Percentiles rank a stretch among this genome's conserved stretches.
phyloP scores from a whole-genome alignment of 768 basidiomycete species.

The Thelephora aurantiotincta region DNA sequence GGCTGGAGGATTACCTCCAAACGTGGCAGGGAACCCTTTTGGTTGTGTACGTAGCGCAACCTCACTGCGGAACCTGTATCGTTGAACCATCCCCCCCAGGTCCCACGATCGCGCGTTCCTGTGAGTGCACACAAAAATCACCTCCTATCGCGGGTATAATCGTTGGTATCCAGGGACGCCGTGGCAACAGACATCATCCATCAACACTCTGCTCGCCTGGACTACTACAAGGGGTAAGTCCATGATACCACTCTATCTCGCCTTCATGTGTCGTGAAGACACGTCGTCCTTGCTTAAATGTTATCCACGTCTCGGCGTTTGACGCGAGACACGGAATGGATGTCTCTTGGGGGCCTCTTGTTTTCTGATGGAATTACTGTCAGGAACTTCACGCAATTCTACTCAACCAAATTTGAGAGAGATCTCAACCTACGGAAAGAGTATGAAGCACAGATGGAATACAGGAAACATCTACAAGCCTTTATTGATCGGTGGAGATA shows the following conservation, averaged over 20 bases:
- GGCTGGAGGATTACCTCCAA: constrained; percentile 95
- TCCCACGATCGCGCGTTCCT: constrained; percentile 97
- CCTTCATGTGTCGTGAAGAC: background rate
- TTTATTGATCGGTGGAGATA: constrained; percentile 99
- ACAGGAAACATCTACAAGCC: constrained; percentile 88
- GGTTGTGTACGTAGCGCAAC: constrained; percentile 58
- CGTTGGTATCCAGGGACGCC: constrained; percentile 44
- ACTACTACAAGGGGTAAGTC: constrained; percentile 92
- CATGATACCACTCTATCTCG: background rate
- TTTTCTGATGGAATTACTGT: background rate
- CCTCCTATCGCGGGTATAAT: background rate
- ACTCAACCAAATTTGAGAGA: constrained; percentile 94
- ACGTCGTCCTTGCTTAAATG: constrained; percentile 1
- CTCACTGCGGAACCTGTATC: background rate
- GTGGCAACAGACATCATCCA: constrained; percentile 98
- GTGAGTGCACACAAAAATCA: constrained; percentile 22
- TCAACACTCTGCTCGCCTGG: constrained; percentile 81
- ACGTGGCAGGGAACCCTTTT: constrained; percentile 88
- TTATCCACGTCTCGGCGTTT: no score
- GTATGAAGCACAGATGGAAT: constrained; percentile 93
- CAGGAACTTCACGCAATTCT: constrained; percentile 96
- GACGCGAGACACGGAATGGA: background rate
- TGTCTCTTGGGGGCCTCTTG: background rate
- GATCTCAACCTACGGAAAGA: constrained; percentile 85
- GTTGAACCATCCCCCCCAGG: constrained; percentile 21